These are phyloP conservation scores for Butyriboletus appendiculatus DNA, from an alignment of 1,284 basidiomycete genomes.

Conservation along the genomic window DNA sequence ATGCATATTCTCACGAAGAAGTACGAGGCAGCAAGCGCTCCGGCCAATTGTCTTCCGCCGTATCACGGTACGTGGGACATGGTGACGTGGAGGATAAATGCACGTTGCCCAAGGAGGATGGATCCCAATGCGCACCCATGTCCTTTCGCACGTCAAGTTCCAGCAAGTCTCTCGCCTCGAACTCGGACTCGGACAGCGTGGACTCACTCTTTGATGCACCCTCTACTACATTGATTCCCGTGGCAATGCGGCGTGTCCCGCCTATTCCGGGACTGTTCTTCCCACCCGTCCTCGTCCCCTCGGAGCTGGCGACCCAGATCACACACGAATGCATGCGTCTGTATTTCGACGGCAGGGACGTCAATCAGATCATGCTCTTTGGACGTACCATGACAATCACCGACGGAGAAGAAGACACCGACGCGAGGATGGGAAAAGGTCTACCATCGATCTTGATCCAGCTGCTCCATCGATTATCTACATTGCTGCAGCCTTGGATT, in stretches of 20 bases:
- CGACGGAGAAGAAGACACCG: slow-evolving; percentile 10
- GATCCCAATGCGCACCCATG: slow-evolving; percentile 10
- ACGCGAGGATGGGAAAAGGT: slow-evolving; percentile 35
- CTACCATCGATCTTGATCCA: slow-evolving; percentile 56
- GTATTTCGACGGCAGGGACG: slow-evolving; percentile 53
- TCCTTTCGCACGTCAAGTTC: slow-evolving; percentile 4
- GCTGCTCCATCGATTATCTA: slow-evolving; percentile 53
- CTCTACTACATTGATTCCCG: slow-evolving; percentile 10
- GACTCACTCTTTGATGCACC: slow-evolving; percentile 47
- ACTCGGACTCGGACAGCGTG: slow-evolving; percentile 29
- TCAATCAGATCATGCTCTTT: slow-evolving; percentile 81
- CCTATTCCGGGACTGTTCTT: slow-evolving; percentile 64
- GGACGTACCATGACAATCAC: slow-evolving; percentile 42
- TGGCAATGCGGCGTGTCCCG: slow-evolving; percentile 41
- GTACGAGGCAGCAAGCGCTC: neutral
- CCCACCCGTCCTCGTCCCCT: slow-evolving; percentile 51
- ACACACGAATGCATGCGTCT: slow-evolving; percentile 52
- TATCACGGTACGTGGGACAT: neutral
- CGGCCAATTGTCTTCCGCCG: neutral
- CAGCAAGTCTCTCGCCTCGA: neutral
- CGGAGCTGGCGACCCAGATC: slow-evolving; percentile 51
- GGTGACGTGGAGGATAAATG: slow-evolving; percentile 9
- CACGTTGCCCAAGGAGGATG: neutral
- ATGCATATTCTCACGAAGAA: slow-evolving; percentile 24
- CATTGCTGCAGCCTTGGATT: slow-evolving; percentile 48